A percentile compares a stretch with the other conserved stretches of the same genome.
Evolutionary conservation across 2,329 filamentous ascomycete species (phyloP).

Genomic region (Diaporthe sp.): DNA sequence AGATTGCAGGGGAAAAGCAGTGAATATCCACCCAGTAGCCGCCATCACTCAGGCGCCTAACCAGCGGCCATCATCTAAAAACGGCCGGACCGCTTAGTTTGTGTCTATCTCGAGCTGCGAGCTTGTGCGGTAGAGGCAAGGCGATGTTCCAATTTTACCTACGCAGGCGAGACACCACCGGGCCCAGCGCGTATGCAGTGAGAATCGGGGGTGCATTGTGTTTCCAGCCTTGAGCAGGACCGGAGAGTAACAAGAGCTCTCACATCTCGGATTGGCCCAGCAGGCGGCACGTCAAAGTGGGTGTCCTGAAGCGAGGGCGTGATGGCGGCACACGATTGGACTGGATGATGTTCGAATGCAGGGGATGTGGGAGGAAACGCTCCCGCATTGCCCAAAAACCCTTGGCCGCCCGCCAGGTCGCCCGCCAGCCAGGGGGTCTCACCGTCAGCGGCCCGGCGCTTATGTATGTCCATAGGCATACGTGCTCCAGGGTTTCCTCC

Average conservation of each 20-base stretch:
- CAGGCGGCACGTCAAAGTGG: conserved; percentile 24
- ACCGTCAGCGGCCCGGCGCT: conserved; percentile 27
- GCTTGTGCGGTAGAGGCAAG: background rate
- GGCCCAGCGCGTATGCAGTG: conserved; percentile 29
- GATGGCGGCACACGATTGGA: conserved; percentile 16
- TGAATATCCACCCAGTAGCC: background rate
- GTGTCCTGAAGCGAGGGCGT: background rate
- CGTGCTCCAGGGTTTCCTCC: background rate
- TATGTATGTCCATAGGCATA: background rate
- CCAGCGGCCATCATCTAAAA: conserved; percentile 1
- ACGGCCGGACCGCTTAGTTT: background rate
- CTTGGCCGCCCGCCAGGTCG: background rate
- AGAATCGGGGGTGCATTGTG: conserved; percentile 10
- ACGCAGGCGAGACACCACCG: conserved; percentile 10
- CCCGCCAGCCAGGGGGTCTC: conserved; percentile 2
- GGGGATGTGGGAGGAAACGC: background rate
- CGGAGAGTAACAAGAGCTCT: background rate
- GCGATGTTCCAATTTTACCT: conserved; percentile 26
- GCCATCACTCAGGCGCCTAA: background rate
- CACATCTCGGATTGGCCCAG: background rate
- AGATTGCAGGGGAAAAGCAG: conserved; percentile 30
- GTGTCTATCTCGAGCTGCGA: background rate
- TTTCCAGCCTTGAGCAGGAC: background rate
- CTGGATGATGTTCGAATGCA: background rate
- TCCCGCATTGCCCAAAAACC: background rate